Evolutionary conservation across 371 early-diverging fungal species (phyloP), one percentile per base, ranked within the genome.

Genomic region (Chytridium lagenaria): DNA sequence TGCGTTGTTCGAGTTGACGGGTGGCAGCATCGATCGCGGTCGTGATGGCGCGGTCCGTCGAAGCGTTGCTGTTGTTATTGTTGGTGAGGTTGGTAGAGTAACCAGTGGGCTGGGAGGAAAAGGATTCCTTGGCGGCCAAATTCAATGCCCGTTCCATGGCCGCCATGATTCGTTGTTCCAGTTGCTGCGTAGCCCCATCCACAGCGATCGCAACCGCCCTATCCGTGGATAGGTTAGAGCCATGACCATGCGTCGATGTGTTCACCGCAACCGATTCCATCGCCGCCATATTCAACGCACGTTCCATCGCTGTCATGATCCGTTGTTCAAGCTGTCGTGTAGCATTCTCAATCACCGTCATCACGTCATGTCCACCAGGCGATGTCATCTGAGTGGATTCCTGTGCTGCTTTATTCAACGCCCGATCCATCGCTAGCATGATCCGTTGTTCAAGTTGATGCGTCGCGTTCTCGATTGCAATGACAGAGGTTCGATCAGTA

Each of bases 1-100:
- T 55, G 57, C 57, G 57, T 10, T 23, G 57, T 30, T 55, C 57
- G 57, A 55, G 57, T n/a, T n/a, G n/a, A 49, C 49, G 49, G 26
- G 26, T 26, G 26, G 57, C 22, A 30, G 30, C 10, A 10, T 49
- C 49, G 15, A 49, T 49, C 49, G 22, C 49, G 49, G 49, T 22
- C 49, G 49, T 22, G 49, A 22, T 15, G 49, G 22, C 15, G 49
- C 22, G n/a, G n/a, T n/a, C n/a, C n/a, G n/a, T n/a, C n/a, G n/a
- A n/a, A n/a, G n/a, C n/a, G n/a, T n/a, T n/a, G n/a, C n/a, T n/a
- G n/a, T n/a, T n/a, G n/a, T n/a, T n/a, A n/a, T n/a, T n/a, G n/a
- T n/a, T n/a, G n/a, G n/a, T n/a, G n/a, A n/a, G n/a, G n/a, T n/a
- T n/a, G n/a, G n/a, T n/a, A n/a, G n/a, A n/a, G n/a, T n/a, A n/a